Evolutionary conservation across 495 filamentous ascomycete species (phyloP), one percentile per base, ranked within the genome.

Genomic region (Jackrogersella minutella): DNA sequence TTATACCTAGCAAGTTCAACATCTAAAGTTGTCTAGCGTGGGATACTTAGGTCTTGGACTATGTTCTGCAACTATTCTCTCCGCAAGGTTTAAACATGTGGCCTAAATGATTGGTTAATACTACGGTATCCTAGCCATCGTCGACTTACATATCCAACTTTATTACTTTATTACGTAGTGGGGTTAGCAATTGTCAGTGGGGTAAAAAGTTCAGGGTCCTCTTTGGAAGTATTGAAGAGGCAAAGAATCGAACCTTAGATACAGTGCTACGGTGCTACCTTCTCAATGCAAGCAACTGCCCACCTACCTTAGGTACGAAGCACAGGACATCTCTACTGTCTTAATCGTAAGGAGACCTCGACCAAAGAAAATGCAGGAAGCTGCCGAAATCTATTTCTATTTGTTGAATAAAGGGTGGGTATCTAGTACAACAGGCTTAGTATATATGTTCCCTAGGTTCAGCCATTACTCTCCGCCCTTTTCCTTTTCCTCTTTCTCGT

Each of bases 81-180:
- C 53, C 57, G 33, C 46, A 40, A 31, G 16, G 47, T 54, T 56
- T 19, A 30, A 58, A 39, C 71, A 74, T 74, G 71, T 74, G 71
- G 65, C 31, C 65, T 24, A 52, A 71, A 69, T 65, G 68, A 74
- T 74, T 74, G 71, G 71, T 40, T 61, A 44, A 51, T 33, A 69
- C 28, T 53, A 43, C 28, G 24, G 47, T 49, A 51, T 53, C 28
- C 30, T 46, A 19, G 31, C 41, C 34, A 43, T 64, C 47, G 14
- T 47, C 24, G 50, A 58, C 28, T 37, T 28, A 24, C 49, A 39
- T 61, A 59, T 43, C 43, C 54, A 58, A 22, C 44, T 52, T 52
- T 40, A 57, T 57, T 52, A n/a, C 26, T 30, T 30, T 30, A 30
- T 30, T 30, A 58, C 34, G 57, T 60, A n/a, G 58, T 51, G 70